Percentiles rank a stretch among this genome's conserved stretches.
Evolutionary conservation across 495 filamentous ascomycete species (phyloP).

Genomic region (Xanthoparmelia taractica): DNA sequence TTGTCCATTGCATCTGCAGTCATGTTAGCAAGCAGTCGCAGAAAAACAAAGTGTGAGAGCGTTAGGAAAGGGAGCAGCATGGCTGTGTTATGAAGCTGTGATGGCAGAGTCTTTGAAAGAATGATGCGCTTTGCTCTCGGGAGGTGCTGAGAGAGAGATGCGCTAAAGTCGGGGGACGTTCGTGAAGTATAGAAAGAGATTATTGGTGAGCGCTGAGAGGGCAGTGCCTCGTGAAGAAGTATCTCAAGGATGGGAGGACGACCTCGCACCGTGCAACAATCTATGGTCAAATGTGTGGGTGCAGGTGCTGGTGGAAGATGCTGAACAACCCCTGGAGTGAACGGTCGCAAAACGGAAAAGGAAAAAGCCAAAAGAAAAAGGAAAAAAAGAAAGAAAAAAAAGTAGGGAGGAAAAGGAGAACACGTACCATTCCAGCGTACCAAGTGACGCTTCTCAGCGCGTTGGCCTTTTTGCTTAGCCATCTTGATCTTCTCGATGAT

Average conservation of each 20-base stretch:
- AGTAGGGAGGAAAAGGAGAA: not conserved
- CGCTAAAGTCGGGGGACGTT: no score
- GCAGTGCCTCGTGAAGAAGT: no score
- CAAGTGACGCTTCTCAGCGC: slow-evolving; percentile 33
- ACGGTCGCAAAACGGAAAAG: not conserved
- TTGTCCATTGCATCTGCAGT: slow-evolving; percentile 36
- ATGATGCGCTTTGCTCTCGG: no score
- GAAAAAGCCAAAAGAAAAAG: no score
- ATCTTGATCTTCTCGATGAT: not conserved
- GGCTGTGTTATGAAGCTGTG: not conserved
- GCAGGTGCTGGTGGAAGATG: not conserved
- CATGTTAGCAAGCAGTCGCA: not conserved
- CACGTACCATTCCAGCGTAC: slow-evolving; percentile 42
- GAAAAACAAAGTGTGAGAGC: not conserved
- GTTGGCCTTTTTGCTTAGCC: slow-evolving; percentile 20
- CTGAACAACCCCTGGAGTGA: not conserved
- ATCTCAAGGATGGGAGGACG: no score
- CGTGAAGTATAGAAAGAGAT: no score
- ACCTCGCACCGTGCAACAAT: not conserved
- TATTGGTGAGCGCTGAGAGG: no score
- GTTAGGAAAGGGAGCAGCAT: not conserved
- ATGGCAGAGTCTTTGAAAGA: no score
- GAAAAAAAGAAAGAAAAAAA: no score
- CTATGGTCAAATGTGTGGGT: not conserved
- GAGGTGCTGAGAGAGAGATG: no score